phyloP scores from a whole-genome alignment of 2,329 filamentous ascomycete genomes.

The Beauveria brongniartii region DNA sequence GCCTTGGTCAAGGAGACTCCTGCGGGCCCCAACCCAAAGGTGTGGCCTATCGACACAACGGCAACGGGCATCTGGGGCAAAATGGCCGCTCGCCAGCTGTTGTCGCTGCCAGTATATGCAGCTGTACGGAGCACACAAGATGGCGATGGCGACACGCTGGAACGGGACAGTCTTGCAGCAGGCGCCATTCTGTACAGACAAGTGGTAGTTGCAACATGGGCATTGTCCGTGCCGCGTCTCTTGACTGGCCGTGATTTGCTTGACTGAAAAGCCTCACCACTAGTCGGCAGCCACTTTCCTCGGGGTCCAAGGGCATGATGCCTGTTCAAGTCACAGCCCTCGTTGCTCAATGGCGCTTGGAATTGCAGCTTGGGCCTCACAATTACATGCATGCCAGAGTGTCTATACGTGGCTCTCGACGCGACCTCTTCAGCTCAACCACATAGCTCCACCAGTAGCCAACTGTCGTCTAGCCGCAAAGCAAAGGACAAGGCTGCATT shows the following conservation, averaged over 20 bases:
- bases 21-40: neutral
- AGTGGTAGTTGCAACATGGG: too few relatives aligned
- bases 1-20: conserved; percentile 5
- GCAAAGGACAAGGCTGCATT: neutral
- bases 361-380: neutral
- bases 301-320: neutral
- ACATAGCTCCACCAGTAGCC: neutral
- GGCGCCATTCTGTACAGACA: neutral
- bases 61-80: neutral
- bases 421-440: neutral
- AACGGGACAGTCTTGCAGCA: neutral
- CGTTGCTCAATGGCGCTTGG: neutral
- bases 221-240: neutral
- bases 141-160: neutral
- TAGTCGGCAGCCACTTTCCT: neutral
- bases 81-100: neutral
- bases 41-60: neutral
- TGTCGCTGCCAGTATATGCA: neutral
- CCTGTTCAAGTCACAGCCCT: neutral
- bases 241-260: neutral
- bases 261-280: neutral
- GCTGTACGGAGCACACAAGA: neutral
- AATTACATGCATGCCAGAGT: neutral
- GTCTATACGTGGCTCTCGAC: neutral
- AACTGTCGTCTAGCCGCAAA: neutral